phyloP scores from a whole-genome alignment of 2,329 filamentous ascomycete species.

The Aspergillus fructus region DNA sequence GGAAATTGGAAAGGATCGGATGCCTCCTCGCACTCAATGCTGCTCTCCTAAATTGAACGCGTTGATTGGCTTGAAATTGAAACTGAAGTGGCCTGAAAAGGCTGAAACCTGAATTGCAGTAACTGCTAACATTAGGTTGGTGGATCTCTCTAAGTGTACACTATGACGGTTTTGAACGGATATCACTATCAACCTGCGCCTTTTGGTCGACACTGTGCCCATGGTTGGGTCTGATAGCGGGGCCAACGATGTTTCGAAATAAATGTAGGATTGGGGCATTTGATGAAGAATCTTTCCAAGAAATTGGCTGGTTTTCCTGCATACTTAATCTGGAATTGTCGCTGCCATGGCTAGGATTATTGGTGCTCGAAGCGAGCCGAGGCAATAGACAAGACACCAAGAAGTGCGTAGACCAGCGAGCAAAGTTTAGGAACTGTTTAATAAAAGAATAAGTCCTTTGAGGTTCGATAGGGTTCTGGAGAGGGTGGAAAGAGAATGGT shows the following conservation, averaged over 20 bases:
- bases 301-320: neutral
- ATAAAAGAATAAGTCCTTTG: neutral
- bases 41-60: neutral
- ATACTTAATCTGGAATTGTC: neutral
- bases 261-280: neutral
- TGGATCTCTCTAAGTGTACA: neutral
- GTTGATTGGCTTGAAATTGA: neutral
- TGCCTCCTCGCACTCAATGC: constrained; percentile 1
- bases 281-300: neutral
- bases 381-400: neutral
- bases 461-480: too few relatives aligned
- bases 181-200: too few relatives aligned
- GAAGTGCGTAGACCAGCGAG: neutral
- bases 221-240: neutral
- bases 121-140: neutral
- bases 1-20: constrained; percentile 8
- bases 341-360: neutral
- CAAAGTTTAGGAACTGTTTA: neutral
- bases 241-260: neutral
- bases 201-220: neutral
- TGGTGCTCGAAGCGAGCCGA: neutral
- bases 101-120: neutral
- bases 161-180: neutral
- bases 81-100: neutral
- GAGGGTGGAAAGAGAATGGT: neutral